Evolutionary conservation across 2,329 filamentous ascomycete species (phyloP), one percentile per base, ranked within the genome.

Genomic region (Coniochaeta hoffmannii): DNA sequence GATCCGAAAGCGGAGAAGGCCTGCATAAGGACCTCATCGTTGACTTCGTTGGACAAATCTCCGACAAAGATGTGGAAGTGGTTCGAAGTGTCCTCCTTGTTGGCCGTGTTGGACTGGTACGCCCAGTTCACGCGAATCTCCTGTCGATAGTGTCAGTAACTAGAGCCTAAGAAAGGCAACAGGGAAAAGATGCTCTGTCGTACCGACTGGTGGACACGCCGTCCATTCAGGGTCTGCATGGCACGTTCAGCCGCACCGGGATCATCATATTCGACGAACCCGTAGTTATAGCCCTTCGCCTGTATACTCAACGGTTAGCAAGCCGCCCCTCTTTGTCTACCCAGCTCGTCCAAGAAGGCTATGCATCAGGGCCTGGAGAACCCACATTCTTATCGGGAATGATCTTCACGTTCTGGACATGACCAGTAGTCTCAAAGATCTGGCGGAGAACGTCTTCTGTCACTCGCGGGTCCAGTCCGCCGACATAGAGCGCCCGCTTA

Each of bases 81-180:
- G 71, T 92, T 90, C 7, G 93, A 96, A 1, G 94, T 99, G 68
- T 99, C 94, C 73, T 99, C 94, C 76, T 97, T 99, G 78, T 83
- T 94, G 28, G 83, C 79, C 56, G 84, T 93, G 79, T 96, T 99
- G 63, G 93, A 94, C 77, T 99, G 94, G 67, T 99, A 99, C 22
- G 94, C 94, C 94, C 94, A 99, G 78, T 99, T 99, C 66, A 99
- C 94, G 55, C 92, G 90, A 60, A 99, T 99, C 80, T 99, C 94
- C 90, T 66, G 51, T 44, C 15, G 15, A 36, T 36, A 19, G 17
- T 38, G 32, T 24, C 28, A 46, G 41, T 15, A 28, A 28, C 12
- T 7, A 46, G 41, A 10, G 1, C 19, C 12, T 26, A 17, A n/a
- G n/a, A n/a, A 26, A 46, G 12, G 12, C 8, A 5, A 46, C 8